These are phyloP conservation scores for Fraxinus floribunda DNA, from an alignment of 305 asterid species.

Conservation along the genomic window DNA sequence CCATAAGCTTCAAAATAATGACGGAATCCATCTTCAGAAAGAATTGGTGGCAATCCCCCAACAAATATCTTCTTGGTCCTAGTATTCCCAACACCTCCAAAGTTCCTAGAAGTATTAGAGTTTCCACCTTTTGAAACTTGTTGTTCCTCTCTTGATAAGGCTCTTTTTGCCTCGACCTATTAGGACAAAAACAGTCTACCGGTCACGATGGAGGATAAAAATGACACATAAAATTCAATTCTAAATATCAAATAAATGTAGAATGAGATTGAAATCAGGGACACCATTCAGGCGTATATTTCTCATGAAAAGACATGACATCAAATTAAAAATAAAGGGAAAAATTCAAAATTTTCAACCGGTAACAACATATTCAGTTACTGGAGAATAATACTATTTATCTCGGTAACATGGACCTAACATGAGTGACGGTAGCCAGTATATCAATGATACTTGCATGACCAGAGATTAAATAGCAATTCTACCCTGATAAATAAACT, in stretches of 20 bases:
- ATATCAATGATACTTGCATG: background rate
- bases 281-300: background rate
- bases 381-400: background rate
- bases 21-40: conserved; percentile 8
- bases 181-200: background rate
- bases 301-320: background rate
- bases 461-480: background rate
- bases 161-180: conserved; percentile 56
- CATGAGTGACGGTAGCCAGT: background rate
- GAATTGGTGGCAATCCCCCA: conserved; percentile 25
- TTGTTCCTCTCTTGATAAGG: conserved; percentile 58
- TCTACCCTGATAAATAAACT: background rate
- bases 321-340: background rate
- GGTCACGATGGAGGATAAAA: conserved; percentile 1
- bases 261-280: background rate
- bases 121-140: conserved; percentile 44
- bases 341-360: background rate
- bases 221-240: background rate
- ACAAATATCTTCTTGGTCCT: conserved; percentile 28
- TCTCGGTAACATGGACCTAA: background rate
- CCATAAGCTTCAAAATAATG: conserved; percentile 20
- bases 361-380: background rate
- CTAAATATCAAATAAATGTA: background rate
- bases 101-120: conserved; percentile 36
- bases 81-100: background rate